Base-by-base conservation (phyloP, 2,329 filamentous ascomycete species). In the Orbilia brochopaga region DNA sequence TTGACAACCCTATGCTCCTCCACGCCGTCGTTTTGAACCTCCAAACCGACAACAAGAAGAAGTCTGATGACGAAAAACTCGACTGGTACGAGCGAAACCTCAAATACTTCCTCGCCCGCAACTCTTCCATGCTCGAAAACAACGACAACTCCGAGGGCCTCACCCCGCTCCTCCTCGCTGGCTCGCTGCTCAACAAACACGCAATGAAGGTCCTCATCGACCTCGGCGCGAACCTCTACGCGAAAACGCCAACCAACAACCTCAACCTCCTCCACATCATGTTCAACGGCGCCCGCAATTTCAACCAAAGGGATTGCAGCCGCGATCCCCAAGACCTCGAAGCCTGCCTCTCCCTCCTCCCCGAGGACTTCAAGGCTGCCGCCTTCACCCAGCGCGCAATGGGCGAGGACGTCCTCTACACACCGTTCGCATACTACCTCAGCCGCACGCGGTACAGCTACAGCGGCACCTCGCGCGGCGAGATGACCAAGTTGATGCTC, bases 121-220 rank as follows among this genome's bases (percentile, higher is more conserved):
- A 83, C 64, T 90, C 90, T 0, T 81, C 84, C 1, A 83, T 83
- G 0, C 76, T 95, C 0, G 85, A 91, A 64, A 82, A 83, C 55
- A 90, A 61, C 21, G 57, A 86, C 76, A 85, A 83, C 0, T 78
- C 81, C 0, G 77, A 80, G 6, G 86, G 86, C 0, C 80, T 84
- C 56, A 92, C 90, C 0, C 90, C 91, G 1, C 81, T 95, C 0
- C 83, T 87, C 63, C 78, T 90, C 8, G 90, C 90, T 1, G 88
- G 87, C 73, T 79, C 82, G 1, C 79, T 85, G 1, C 83, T 84
- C 10, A 83, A 84, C 19, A 75, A 83, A 15, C 80, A 85, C 1
- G 83, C 84, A 19, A 84, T 84, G 15, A 85, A 85, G 75, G 81
- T 86, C 0, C 82, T 96, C 37, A 82, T 93, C 56, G 81, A 83